Base-by-base conservation (phyloP, 2,329 filamentous ascomycete genomes). In the Fusarium brevicatenulatum region DNA sequence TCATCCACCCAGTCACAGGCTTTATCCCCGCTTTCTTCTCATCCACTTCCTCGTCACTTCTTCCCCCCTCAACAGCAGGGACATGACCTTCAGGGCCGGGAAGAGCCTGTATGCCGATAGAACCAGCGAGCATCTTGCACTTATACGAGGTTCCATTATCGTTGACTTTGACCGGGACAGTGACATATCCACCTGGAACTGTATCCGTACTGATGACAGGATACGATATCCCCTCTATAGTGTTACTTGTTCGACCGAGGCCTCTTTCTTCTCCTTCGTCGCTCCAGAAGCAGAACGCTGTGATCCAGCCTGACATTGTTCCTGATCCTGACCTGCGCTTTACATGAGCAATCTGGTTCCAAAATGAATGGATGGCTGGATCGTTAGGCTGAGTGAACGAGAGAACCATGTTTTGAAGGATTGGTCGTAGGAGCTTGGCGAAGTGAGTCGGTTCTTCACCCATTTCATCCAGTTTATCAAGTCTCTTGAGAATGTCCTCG, bases 111-210 rank as follows among this genome's bases (percentile, higher is more conserved):
- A 47, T 63, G 1, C 53, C 59, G 1, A 47, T 7, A 9, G 59
- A 63, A 0, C 59, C 59, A 28, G 59, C 34, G 5, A 40, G 1
- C 59, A 63, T 63, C 18, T n/a, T 59, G 25, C 42, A 63, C 6
- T 13, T 2, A 10, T 63, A n/a, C 34, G 7, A 1, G 3, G 3
- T 32, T 0, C 21, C 18, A 0, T 9, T 2, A 1, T 63, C 34
- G 1, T 30, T 0, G 0, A 59, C 25, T 7, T 34, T 18, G 3
- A 63, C 42, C 13, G 59, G 53, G 6, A 59, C 53, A 13, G 40
- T 34, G 34, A 59, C 59, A 1, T 34, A 59, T 2, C 59, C 59
- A 19, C 40, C 7, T 1, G 59, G 34, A 11, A 62, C 25, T 1
- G 12, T 4, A 4, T 13, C 1, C 1, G 53, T 46, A 0, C 15